Conservation (phyloP, 139 green algal genomes). For the Auxenochlorella pyrenoidosa region DNA sequence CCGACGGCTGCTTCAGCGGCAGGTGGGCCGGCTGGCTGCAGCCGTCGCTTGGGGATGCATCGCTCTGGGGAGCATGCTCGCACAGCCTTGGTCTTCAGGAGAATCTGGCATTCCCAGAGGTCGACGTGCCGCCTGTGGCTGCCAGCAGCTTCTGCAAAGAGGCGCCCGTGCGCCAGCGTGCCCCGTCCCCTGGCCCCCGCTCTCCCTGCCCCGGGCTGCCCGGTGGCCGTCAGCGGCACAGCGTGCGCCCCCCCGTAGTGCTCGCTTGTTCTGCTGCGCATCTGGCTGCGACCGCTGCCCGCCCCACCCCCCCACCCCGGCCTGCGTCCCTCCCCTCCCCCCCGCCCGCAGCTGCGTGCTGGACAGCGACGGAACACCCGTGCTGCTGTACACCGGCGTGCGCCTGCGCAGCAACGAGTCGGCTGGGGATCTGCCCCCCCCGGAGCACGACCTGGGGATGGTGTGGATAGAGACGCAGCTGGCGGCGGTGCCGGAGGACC, state of each 20-base stretch:
- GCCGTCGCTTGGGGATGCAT: not conserved
- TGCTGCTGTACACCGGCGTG: conserved; percentile 82
- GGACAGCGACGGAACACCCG: conserved; percentile 65
- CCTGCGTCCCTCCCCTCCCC: no score
- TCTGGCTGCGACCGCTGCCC: no score
- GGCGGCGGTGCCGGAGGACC: conserved; percentile 60
- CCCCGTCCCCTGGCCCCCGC: no score
- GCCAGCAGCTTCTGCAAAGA: not conserved
- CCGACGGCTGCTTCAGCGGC: conserved; percentile 87
- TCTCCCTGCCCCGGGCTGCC: no score
- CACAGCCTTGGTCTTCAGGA: no score
- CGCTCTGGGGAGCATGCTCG: not conserved
- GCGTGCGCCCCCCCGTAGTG: no score
- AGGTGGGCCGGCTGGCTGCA: not conserved
- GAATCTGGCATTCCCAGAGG: no score
- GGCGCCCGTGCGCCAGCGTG: no score
- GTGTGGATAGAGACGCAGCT: conserved; percentile 89
- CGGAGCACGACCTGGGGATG: conserved; percentile 69
- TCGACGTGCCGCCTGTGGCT: no score
- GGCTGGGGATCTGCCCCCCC: conserved; percentile 51
- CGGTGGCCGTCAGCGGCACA: no score
- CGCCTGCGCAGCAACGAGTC: conserved; percentile 62
- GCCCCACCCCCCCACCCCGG: no score
- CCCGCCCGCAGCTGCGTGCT: conserved; percentile 57
- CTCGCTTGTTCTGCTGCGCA: no score